These are phyloP conservation scores for Forsythia suspensa DNA, from an alignment of 257 asterid genomes.

Conservation along the genomic window DNA sequence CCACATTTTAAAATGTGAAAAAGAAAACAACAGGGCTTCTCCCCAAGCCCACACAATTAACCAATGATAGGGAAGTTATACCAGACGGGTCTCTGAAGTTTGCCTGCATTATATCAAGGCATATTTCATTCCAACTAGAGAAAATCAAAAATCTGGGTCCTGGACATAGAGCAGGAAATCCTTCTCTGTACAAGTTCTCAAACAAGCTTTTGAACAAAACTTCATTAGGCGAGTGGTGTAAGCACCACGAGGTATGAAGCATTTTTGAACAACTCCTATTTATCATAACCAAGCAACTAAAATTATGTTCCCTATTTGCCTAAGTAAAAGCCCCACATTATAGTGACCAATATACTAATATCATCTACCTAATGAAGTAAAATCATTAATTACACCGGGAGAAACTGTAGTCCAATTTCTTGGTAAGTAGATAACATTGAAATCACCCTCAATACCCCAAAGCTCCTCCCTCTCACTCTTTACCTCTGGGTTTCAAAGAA, in stretches of 20 bases:
- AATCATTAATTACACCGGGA: neutral
- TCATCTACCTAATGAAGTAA: neutral
- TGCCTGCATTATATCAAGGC: neutral
- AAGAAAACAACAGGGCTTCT: neutral
- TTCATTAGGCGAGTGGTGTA: neutral
- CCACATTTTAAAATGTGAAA: neutral
- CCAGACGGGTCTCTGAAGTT: neutral
- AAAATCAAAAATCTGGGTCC: too few relatives aligned
- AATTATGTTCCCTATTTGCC: constrained; percentile 1
- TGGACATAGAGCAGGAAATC: neutral
- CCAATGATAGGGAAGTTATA: neutral
- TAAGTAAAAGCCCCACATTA: neutral
- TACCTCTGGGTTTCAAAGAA: neutral
- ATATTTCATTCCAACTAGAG: too few relatives aligned
- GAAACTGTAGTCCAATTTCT: neutral
- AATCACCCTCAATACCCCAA: neutral
- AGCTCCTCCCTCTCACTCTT: neutral
- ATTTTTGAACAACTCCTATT: neutral
- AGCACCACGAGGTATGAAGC: neutral
- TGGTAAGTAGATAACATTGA: too few relatives aligned
- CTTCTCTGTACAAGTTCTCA: neutral
- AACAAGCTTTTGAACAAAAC: neutral
- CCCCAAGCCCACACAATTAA: neutral
- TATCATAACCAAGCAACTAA: neutral
- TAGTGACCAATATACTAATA: neutral